Conservation (phyloP, 2,329 filamentous ascomycete genomes). For the Aureobasidium lini region DNA sequence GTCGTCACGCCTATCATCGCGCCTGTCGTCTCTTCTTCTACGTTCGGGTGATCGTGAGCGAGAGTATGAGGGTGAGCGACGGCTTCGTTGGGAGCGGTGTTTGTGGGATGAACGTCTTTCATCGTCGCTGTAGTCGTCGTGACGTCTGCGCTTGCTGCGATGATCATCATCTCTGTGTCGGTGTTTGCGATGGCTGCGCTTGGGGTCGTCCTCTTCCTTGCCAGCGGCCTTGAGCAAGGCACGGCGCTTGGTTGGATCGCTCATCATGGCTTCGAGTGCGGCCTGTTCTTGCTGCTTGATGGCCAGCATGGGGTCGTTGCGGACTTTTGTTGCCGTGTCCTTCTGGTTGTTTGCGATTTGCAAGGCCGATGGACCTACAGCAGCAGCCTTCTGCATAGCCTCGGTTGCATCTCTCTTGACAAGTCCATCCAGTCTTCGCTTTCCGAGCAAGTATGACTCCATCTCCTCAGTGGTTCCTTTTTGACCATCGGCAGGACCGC, state of each 20-base stretch:
- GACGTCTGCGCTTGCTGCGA: slow-evolving; percentile 26
- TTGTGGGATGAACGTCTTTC: slow-evolving; percentile 26
- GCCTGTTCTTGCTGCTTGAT: slow-evolving; percentile 78
- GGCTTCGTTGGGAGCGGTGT: slow-evolving; percentile 25
- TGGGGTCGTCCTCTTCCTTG: slow-evolving; percentile 23
- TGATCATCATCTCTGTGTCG: slow-evolving; percentile 25
- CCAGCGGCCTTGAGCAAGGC: slow-evolving; percentile 52
- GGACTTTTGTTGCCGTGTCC: slow-evolving; percentile 78
- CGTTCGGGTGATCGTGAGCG: slow-evolving; percentile 27
- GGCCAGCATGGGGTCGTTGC: slow-evolving; percentile 83
- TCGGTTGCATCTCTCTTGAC: slow-evolving; percentile 75
- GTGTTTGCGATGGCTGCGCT: slow-evolving; percentile 24
- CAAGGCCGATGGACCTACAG: slow-evolving; percentile 46
- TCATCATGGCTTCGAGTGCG: slow-evolving; percentile 58
- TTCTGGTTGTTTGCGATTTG: slow-evolving; percentile 65
- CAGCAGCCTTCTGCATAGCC: slow-evolving; percentile 48
- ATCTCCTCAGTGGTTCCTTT: slow-evolving; percentile 77
- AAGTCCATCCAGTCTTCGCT: slow-evolving; percentile 81
- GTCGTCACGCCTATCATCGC: neutral
- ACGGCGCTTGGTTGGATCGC: slow-evolving; percentile 60
- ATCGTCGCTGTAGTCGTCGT: slow-evolving; percentile 24
- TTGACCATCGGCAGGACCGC: slow-evolving; percentile 71
- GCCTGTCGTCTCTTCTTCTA: slow-evolving; percentile 11
- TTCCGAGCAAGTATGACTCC: slow-evolving; percentile 87
- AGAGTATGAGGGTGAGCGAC: slow-evolving; percentile 28